Conservation (phyloP, 345 rosid genomes). For the Ceriops zippeliana region DNA sequence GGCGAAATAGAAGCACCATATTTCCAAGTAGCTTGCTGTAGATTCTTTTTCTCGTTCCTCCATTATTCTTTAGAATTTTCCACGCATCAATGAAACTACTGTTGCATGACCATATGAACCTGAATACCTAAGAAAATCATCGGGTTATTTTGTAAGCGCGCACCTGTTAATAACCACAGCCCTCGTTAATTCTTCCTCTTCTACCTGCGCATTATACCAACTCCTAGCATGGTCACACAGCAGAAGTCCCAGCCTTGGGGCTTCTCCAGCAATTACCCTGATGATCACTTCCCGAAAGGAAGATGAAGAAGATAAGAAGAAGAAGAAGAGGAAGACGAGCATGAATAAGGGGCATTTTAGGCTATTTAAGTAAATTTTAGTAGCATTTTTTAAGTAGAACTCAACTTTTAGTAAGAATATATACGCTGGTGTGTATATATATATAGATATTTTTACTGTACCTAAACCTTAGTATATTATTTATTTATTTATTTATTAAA, state of each 20-base stretch:
- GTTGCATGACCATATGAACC: constrained; percentile 66
- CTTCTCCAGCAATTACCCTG: constrained; percentile 38
- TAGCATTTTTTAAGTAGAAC: too few relatives aligned
- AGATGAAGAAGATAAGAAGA: too few relatives aligned
- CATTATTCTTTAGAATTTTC: not conserved
- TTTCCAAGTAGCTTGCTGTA: not conserved
- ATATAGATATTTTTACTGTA: too few relatives aligned
- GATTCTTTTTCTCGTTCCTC: not conserved
- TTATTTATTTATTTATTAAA: too few relatives aligned
- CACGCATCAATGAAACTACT: not conserved
- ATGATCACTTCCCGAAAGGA: constrained; percentile 27
- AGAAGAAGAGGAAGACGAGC: too few relatives aligned
- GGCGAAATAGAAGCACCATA: not conserved
- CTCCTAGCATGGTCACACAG: constrained; percentile 74
- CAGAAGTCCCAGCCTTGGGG: constrained; percentile 38
- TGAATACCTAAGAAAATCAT: constrained; percentile 61
- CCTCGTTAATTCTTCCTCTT: constrained; percentile 57
- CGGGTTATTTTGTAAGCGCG: constrained; percentile 38
- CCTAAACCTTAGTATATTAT: too few relatives aligned
- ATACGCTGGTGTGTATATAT: too few relatives aligned
- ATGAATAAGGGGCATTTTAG: too few relatives aligned
- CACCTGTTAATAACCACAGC: constrained; percentile 32
- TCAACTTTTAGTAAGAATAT: too few relatives aligned
- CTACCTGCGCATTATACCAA: constrained; percentile 82
- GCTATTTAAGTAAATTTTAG: too few relatives aligned